Percentiles rank a stretch among this genome's conserved stretches.
Conservation (phyloP, 805 yeast genomes). For the Myxozyma sirexii region DNA sequence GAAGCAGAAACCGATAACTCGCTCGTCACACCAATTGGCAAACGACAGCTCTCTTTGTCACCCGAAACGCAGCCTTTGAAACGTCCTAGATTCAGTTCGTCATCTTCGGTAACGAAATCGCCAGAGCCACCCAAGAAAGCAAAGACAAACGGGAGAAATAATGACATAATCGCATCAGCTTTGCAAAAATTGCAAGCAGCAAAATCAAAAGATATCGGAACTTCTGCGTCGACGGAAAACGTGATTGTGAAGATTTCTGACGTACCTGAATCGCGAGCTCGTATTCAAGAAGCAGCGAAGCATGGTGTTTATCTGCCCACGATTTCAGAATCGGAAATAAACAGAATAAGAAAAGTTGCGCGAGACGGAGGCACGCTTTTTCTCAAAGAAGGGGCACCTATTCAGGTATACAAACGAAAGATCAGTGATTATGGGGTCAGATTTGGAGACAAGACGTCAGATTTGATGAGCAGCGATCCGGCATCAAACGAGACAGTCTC, state of each 20-base stretch:
- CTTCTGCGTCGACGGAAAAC: background rate
- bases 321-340: background rate
- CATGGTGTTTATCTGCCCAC: constrained; percentile 1
- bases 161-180: background rate
- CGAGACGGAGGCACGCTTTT: background rate
- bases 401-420: background rate
- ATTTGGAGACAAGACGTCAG: background rate
- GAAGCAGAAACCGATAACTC: background rate
- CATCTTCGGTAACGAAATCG: background rate
- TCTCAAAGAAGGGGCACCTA: background rate
- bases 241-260: background rate
- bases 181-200: background rate
- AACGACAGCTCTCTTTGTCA: background rate
- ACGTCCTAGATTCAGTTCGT: background rate
- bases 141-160: background rate
- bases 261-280: background rate
- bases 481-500: too few species aligned
- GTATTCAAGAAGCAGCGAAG: constrained; percentile 3
- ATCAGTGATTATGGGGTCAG: background rate
- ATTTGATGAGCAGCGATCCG: background rate
- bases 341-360: background rate
- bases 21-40: background rate
- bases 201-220: background rate
- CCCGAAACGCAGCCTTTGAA: background rate
- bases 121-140: background rate